Evolutionary conservation across 164 flowering plant genomes (phyloP).

Genomic region (Santalum album): DNA sequence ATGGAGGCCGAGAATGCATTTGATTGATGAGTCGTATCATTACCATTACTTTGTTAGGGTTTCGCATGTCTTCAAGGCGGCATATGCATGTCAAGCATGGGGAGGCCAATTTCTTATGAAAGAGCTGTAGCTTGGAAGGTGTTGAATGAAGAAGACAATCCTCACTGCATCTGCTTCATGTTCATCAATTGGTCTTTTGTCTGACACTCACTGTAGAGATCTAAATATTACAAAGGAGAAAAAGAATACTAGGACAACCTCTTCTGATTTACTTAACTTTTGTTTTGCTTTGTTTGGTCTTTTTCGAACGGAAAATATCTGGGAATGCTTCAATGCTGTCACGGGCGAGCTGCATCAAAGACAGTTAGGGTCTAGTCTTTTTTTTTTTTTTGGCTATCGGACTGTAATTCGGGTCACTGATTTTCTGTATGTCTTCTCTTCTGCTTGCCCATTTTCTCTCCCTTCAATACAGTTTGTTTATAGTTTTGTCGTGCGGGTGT

Average conservation of each 20-base stretch:
- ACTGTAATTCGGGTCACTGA: too few relatives aligned
- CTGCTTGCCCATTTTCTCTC: too few relatives aligned
- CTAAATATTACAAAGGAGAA: neutral
- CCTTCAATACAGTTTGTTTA: too few relatives aligned
- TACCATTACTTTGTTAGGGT: neutral
- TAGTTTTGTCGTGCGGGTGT: too few relatives aligned
- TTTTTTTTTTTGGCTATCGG: too few relatives aligned
- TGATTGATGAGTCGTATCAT: neutral
- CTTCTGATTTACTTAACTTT: neutral
- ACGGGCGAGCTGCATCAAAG: too few relatives aligned
- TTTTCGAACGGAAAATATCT: too few relatives aligned
- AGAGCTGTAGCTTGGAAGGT: constrained; percentile 7
- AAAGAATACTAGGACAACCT: neutral
- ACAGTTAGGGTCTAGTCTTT: too few relatives aligned
- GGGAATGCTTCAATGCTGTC: too few relatives aligned
- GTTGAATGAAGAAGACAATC: constrained; percentile 2
- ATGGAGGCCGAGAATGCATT: too few relatives aligned
- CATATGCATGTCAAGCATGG: constrained; percentile 4
- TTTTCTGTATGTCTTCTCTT: too few relatives aligned
- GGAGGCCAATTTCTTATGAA: constrained; percentile 4
- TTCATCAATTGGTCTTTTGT: constrained; percentile 7
- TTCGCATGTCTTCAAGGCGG: constrained; percentile 2
- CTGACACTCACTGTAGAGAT: neutral
- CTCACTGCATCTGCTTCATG: constrained; percentile 8
- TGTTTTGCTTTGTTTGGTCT: neutral